phyloP scores from a whole-genome alignment of 371 early-diverging fungal species.

The Mortierella sp. region DNA sequence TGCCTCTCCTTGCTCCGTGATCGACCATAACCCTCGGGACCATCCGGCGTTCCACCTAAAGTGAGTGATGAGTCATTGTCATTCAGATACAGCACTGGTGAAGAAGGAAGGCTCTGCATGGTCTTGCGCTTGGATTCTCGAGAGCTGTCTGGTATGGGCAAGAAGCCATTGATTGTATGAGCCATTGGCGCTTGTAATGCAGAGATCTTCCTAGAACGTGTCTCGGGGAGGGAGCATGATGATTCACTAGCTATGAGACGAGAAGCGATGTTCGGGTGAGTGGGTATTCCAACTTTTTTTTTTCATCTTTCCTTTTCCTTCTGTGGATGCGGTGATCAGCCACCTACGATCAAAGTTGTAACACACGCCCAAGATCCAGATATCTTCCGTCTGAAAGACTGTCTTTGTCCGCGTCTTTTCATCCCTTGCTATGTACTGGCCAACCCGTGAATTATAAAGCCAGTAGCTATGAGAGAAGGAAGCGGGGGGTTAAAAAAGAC shows the following conservation, averaged over 20 bases:
- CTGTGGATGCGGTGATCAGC: too few relatives aligned
- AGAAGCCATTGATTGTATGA: too few relatives aligned
- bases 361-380: constrained; percentile 43
- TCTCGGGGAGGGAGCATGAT: constrained; percentile 23
- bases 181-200: constrained; percentile 17
- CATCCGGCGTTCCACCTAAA: neutral
- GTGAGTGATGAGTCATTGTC: constrained; percentile 16
- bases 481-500: too few relatives aligned
- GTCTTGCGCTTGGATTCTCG: constrained; percentile 11
- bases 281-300: too few relatives aligned
- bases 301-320: too few relatives aligned
- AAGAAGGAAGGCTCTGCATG: too few relatives aligned
- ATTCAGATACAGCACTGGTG: neutral
- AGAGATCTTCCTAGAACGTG: constrained; percentile 36
- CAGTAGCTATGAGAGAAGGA: constrained; percentile 30
- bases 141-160: constrained; percentile 3
- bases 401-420: constrained; percentile 37
- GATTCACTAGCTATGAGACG: constrained; percentile 14
- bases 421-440: constrained; percentile 43
- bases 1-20: constrained; percentile 20
- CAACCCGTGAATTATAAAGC: constrained; percentile 41
- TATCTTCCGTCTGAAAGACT: constrained; percentile 40
- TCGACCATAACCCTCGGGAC: neutral
- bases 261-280: too few relatives aligned
- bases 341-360: constrained; percentile 38